Percentiles rank a stretch among this genome's conserved stretches.
Evolutionary conservation across 495 filamentous ascomycete genomes (phyloP).

Genomic region (Podospora bellae-mahoneyi): DNA sequence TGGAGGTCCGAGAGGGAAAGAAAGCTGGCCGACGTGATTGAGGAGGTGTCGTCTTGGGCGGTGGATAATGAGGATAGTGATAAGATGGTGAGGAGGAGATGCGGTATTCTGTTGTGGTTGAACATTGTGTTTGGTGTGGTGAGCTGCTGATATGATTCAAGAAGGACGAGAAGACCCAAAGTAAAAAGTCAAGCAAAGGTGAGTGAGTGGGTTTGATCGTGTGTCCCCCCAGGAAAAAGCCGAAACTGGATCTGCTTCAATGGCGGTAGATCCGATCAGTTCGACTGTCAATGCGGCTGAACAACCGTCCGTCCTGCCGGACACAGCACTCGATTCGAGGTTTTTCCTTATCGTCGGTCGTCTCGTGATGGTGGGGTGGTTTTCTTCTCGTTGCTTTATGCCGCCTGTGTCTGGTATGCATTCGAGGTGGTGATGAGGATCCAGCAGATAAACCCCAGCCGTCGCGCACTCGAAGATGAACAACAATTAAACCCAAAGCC

Average conservation of each 20-base stretch:
- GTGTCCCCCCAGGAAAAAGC: conserved; percentile 3
- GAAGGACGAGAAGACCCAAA: not conserved
- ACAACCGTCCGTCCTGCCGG: not conserved
- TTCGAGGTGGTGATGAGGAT: not conserved
- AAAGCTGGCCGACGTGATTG: conserved; percentile 33
- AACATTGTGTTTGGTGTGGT: conserved; percentile 18
- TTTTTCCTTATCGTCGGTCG: not conserved
- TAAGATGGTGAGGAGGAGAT: conserved; percentile 27
- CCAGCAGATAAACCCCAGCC: not conserved
- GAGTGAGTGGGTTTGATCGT: not conserved
- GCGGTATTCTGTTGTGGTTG: conserved; percentile 19
- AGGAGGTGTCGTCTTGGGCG: conserved; percentile 15
- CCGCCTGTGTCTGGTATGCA: not conserved
- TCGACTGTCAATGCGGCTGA: conserved; percentile 18
- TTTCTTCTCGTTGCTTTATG: not conserved
- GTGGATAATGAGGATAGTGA: not conserved
- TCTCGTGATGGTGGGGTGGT: not conserved
- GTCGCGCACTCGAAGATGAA: not conserved
- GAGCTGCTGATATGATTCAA: not conserved
- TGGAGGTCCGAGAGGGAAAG: conserved; percentile 40
- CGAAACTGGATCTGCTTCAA: conserved; percentile 28
- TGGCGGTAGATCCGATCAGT: conserved; percentile 19
- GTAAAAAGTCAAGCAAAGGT: not conserved
- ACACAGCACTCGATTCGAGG: not conserved
- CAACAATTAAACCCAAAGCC: not conserved